Percentiles rank a stretch among this genome's conserved stretches.
These are phyloP conservation scores for Pyrus pyrifolia DNA, from an alignment of 306 rosid genomes.

Conservation along the genomic window DNA sequence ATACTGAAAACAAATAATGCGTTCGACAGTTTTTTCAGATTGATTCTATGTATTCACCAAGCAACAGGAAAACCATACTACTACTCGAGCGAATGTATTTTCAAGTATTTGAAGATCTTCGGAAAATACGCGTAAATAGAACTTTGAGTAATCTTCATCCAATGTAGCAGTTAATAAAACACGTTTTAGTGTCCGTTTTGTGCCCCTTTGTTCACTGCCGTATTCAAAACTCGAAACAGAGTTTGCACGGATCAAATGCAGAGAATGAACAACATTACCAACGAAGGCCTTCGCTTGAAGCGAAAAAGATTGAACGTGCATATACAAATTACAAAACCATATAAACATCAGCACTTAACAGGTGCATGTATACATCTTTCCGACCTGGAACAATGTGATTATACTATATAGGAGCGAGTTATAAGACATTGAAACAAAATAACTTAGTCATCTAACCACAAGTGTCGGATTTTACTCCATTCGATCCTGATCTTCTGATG, in stretches of 20 bases:
- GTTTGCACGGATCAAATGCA: not conserved
- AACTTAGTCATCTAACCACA: conserved; percentile 40
- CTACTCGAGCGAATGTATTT: not conserved
- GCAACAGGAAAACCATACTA: not conserved
- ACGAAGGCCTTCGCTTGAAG: not conserved
- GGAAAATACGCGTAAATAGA: not conserved
- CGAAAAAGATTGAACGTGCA: not conserved
- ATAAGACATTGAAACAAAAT: not conserved
- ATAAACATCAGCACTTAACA: not conserved
- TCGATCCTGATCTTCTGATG: not conserved
- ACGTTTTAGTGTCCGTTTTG: no score
- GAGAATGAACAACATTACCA: not conserved
- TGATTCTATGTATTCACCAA: not conserved
- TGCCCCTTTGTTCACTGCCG: no score
- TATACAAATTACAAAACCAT: not conserved
- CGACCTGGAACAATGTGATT: not conserved
- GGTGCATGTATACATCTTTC: not conserved
- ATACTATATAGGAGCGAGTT: not conserved
- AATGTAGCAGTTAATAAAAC: no score
- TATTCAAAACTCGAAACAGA: not conserved
- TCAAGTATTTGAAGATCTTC: not conserved
- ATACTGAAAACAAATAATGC: not conserved
- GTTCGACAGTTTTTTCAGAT: not conserved
- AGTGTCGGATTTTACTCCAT: conserved; percentile 66
- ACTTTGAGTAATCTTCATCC: not conserved